phyloP scores from a whole-genome alignment of 2,329 filamentous ascomycete species.

The Talaromyces rugulosus region DNA sequence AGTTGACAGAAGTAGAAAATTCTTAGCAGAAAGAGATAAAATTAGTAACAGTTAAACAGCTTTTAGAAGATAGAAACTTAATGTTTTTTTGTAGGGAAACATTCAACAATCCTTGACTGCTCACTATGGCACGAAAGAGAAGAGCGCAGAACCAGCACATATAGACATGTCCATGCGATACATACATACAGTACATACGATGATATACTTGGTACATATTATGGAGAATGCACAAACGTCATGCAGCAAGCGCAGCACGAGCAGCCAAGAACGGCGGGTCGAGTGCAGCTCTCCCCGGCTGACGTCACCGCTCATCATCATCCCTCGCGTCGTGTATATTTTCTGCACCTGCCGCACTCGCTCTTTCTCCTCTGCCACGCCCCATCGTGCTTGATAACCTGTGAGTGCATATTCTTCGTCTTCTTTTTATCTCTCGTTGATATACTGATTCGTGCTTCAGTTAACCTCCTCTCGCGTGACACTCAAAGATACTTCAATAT shows the following conservation, averaged over 20 bases:
- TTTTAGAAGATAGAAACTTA: not conserved
- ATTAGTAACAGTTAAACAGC: not conserved
- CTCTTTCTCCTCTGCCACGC: not conserved
- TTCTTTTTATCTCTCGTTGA: not conserved
- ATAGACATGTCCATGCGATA: not conserved
- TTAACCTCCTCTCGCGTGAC: not conserved
- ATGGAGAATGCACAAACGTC: not conserved
- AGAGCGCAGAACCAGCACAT: no score
- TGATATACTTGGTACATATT: not conserved
- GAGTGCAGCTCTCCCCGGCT: not conserved
- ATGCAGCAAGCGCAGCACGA: not conserved
- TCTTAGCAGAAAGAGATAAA: not conserved
- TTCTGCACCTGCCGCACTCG: not conserved
- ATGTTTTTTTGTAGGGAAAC: not conserved
- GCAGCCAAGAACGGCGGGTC: not conserved
- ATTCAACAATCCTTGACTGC: no score
- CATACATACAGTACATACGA: not conserved
- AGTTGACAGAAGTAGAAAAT: not conserved
- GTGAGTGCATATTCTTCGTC: not conserved
- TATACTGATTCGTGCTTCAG: not conserved
- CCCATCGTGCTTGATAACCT: not conserved
- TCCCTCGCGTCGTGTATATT: conserved; percentile 5
- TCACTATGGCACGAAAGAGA: not conserved
- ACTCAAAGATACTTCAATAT: conserved; percentile 48
- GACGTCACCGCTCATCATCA: conserved; percentile 13